Evolutionary conservation across 2,329 filamentous ascomycete genomes (phyloP), one percentile per base, ranked within the genome.

Genomic region (Colletotrichum spinosum): DNA sequence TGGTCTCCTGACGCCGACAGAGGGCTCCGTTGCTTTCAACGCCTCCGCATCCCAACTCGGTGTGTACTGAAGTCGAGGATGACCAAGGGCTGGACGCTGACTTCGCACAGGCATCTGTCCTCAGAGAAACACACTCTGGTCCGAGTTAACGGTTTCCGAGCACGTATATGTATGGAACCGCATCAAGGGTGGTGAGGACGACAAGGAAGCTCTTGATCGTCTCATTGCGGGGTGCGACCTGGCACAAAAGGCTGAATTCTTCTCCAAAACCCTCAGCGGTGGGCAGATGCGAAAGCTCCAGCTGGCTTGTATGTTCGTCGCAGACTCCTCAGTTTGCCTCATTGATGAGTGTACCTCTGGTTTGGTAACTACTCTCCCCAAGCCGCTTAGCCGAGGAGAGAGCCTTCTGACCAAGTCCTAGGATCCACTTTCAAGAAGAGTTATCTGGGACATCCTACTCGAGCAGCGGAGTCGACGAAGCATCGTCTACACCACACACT

Each of bases 231-330:
- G 83, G 9, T 91, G 89, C 71, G 89, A 91, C 71, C 77, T 92
- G 11, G 78, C 79, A 2, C 79, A 82, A 50, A 92, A 92, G 75
- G 74, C 82, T 9, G 79, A 83, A 35, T 84, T 86, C 12, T 77
- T 77, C 51, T 83, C 88, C 0, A 81, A 80, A 64, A 88, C 86
- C 2, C 78, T 92, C 10, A 90, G 88, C 49, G 90, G 90, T 33
- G 90, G 90, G 2, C 89, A 92, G 73, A 91, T 91, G 77, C 80
- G 90, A 37, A 92, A 91, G 72, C 80, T 91, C 4, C 89, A 92
- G 73, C 78, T 92, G 7, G 88, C 88, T 0, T 90, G 90, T 81
- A 91, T 91, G 88, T 88, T 92, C 70, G 89, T 87, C 1, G 90
- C 89, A 48, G 88, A 87, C 9, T 88, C 86, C 12, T 83, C 82